phyloP scores from a whole-genome alignment of 2,329 filamentous ascomycete species.

The Acrocalymma vagum region DNA sequence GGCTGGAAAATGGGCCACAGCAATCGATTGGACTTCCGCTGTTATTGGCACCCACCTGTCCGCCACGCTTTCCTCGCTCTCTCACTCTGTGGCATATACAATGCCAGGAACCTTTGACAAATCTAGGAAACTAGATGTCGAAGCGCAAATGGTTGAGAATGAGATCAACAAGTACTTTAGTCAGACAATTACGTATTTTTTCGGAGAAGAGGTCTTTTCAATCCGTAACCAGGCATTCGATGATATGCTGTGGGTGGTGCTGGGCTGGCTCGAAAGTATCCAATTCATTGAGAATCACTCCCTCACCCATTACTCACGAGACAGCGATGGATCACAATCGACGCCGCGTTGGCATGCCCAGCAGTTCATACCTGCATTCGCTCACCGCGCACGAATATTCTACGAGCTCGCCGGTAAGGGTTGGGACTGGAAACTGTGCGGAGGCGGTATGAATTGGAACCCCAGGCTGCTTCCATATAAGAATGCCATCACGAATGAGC shows the following conservation, averaged over 20 bases:
- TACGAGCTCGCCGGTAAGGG: constrained; percentile 81
- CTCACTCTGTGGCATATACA: constrained; percentile 63
- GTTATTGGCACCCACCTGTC: constrained; percentile 83
- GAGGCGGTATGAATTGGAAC: constrained; percentile 92
- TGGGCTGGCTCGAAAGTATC: constrained; percentile 87
- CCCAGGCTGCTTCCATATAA: constrained; percentile 81
- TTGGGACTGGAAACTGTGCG: constrained; percentile 83
- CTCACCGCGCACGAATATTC: constrained; percentile 84
- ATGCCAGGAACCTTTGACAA: constrained; percentile 43
- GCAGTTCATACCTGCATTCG: constrained; percentile 78
- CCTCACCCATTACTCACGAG: constrained; percentile 63
- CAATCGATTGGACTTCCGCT: constrained; percentile 94
- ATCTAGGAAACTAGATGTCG: constrained; percentile 35
- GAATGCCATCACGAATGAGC: constrained; percentile 94
- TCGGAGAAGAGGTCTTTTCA: constrained; percentile 80
- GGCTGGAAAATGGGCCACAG: constrained; percentile 81
- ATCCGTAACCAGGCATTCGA: constrained; percentile 85
- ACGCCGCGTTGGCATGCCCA: constrained; percentile 90
- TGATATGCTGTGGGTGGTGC: constrained; percentile 94
- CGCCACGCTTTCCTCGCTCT: constrained; percentile 75
- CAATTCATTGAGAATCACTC: constrained; percentile 79
- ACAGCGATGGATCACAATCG: constrained; percentile 8
- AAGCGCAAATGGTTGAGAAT: constrained; percentile 70
- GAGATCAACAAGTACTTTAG: constrained; percentile 84
- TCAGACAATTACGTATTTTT: constrained; percentile 81